Base-by-base conservation (phyloP, 2,329 filamentous ascomycete genomes). In the Neurospora sp. region DNA sequence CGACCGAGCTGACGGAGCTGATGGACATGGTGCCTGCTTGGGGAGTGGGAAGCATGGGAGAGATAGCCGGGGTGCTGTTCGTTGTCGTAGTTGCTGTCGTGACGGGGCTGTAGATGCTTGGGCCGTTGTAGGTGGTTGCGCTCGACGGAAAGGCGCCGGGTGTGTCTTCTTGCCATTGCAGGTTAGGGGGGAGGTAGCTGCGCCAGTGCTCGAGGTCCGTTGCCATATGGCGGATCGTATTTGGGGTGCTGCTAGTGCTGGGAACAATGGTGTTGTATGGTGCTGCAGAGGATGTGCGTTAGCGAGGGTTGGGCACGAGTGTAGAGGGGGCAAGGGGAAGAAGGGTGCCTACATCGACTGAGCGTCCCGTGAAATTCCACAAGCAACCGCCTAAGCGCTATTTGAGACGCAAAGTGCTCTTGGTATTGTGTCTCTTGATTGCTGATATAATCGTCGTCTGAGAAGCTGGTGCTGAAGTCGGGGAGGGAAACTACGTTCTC, bases 331-430 rank as follows among this genome's bases (percentile, higher is more conserved):
- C n/a, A 79, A 65, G 28, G 19, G 40, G 38, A 11, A 57, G 57
- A 70, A 67, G n/a, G 41, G 41, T 15, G 79, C 84, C 78, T 78
- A 88, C 87, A 81, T 72, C 84, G 83, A 70, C 80, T 83, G 37
- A 89, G 81, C 2, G 81, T 80, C 62, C 79, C 79, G 75, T 89
- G 84, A 19, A 88, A 84, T 28, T 84, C 81, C 1, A 83, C 81
- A 43, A 85, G 84, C 2, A 89, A 78, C 33, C 84, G 80, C 23
- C 85, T 81, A 19, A 89, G 80, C 11, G 86, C 84, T 66, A 89
- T 85, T 74, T 89, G 86, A 0, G 87, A 87, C 2, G 85, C 82
- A 75, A 88, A 89, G 73, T 89, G 83, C 70, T 87, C 84, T 71
- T 87, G 83, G 70, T 85, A 87, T 71, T 87, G 83, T 1, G 85